Evolutionary conservation across 805 yeast species (phyloP).

Genomic region (Pichia membranifaciens): DNA sequence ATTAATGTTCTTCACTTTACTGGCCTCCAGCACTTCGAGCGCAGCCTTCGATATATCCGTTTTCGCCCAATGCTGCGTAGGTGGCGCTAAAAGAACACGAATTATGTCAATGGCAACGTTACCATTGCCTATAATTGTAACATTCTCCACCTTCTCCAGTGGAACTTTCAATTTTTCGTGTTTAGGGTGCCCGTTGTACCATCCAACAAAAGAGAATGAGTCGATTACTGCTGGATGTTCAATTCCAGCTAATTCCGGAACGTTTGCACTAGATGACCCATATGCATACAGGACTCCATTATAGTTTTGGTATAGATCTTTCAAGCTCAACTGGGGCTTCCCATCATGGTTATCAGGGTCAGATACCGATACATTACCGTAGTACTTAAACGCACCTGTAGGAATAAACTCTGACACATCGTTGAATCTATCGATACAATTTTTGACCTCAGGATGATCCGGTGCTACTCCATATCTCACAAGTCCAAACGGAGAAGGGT

Average conservation of each 20-base stretch:
- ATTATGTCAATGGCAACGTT: conserved; percentile 94
- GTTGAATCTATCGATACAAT: conserved; percentile 69
- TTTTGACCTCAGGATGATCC: conserved; percentile 91
- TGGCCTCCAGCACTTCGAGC: conserved; percentile 41
- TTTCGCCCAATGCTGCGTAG: conserved; percentile 43
- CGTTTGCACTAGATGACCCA: conserved; percentile 64
- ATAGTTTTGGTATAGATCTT: conserved; percentile 47
- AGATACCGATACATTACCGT: conserved; percentile 51
- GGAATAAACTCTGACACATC: conserved; percentile 30
- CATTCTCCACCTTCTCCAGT: conserved; percentile 55
- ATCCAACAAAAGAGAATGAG: conserved; percentile 84
- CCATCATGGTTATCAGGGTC: conserved; percentile 20
- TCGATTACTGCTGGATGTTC: conserved; percentile 63
- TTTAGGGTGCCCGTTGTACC: conserved; percentile 92
- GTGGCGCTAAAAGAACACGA: conserved; percentile 61
- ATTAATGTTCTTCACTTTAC: conserved; percentile 56
- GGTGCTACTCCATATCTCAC: conserved; percentile 98
- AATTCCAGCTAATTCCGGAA: conserved; percentile 34
- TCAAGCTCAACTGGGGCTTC: conserved; percentile 34
- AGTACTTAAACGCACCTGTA: conserved; percentile 40
- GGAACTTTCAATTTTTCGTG: conserved; percentile 45
- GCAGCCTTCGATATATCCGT: conserved; percentile 76
- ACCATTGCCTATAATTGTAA: conserved; percentile 90
- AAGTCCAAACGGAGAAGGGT: conserved; percentile 89
- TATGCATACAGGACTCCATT: conserved; percentile 76